Evolutionary conservation across 441 rosid genomes (phyloP).

Genomic region (Daphne laureola): DNA sequence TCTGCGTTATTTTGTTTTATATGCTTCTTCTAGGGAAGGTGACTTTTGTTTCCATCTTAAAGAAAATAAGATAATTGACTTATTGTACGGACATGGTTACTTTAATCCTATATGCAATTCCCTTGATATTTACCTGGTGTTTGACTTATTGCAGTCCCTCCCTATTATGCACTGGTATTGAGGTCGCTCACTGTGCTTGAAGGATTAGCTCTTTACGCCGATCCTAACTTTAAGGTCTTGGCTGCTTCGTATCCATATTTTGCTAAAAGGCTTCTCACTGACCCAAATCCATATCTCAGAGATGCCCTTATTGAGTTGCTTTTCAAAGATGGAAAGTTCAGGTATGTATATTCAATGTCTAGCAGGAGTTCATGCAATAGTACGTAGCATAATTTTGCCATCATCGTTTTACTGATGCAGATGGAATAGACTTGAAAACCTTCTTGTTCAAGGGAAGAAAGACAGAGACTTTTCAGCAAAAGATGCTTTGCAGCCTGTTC

Average conservation of each 20-base stretch:
- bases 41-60: no score
- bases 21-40: no score
- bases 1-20: no score
- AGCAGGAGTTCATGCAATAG: conserved; percentile 4
- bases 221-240: conserved; percentile 92
- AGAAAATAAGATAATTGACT: no score
- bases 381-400: conserved; percentile 1
- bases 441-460: conserved; percentile 83
- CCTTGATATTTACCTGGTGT: not conserved
- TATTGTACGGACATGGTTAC: no score
- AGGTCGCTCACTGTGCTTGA: conserved; percentile 96
- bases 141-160: conserved; percentile 60
- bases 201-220: conserved; percentile 89
- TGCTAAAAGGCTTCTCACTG: conserved; percentile 98
- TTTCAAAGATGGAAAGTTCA: conserved; percentile 90
- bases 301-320: conserved; percentile 95
- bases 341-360: conserved; percentile 30
- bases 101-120: no score
- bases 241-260: conserved; percentile 99
- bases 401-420: conserved; percentile 26
- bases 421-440: conserved; percentile 96
- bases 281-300: conserved; percentile 92
- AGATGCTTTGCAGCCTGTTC: conserved; percentile 86
- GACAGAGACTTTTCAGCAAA: conserved; percentile 89
- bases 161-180: conserved; percentile 88